Percentiles rank a stretch among this genome's conserved stretches.
These are phyloP conservation scores for Gypsophila paniculata DNA, from an alignment of 179 eudicot species.

Conservation along the genomic window DNA sequence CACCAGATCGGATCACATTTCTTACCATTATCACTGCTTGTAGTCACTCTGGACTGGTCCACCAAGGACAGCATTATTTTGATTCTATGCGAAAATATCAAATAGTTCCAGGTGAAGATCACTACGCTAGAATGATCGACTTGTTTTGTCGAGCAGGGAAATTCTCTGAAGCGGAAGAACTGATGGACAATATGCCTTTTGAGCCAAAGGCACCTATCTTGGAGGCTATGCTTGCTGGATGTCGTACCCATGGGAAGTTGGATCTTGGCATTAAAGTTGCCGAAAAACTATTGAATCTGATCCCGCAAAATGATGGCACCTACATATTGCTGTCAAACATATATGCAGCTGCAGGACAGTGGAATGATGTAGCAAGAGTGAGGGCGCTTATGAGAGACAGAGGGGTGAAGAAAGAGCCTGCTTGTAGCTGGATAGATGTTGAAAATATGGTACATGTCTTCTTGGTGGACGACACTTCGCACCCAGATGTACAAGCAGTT, in stretches of 20 bases:
- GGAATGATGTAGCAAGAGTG: conserved; percentile 56
- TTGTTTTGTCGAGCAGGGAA: conserved; percentile 64
- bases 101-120: conserved; percentile 61
- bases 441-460: conserved; percentile 59
- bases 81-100: conserved; percentile 42
- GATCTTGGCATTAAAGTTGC: conserved; percentile 60
- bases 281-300: conserved; percentile 43
- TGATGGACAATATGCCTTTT: conserved; percentile 45
- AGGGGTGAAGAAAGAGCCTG: conserved; percentile 78
- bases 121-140: conserved; percentile 62
- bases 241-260: conserved; percentile 52
- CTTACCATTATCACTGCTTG: conserved; percentile 66
- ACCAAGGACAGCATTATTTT: conserved; percentile 51
- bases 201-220: conserved; percentile 56
- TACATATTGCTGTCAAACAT: conserved; percentile 60
- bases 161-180: conserved; percentile 55
- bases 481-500: conserved; percentile 58
- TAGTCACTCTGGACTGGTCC: conserved; percentile 66
- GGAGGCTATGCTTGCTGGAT: conserved; percentile 69
- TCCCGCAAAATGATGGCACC: conserved; percentile 62
- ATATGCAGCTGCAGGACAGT: conserved; percentile 52
- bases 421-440: conserved; percentile 75
- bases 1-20: conserved; percentile 60
- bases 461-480: conserved; percentile 55
- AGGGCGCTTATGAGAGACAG: conserved; percentile 59